Evolutionary conservation across 805 yeast species (phyloP).

Genomic region (Pichia thaimueangensis): DNA sequence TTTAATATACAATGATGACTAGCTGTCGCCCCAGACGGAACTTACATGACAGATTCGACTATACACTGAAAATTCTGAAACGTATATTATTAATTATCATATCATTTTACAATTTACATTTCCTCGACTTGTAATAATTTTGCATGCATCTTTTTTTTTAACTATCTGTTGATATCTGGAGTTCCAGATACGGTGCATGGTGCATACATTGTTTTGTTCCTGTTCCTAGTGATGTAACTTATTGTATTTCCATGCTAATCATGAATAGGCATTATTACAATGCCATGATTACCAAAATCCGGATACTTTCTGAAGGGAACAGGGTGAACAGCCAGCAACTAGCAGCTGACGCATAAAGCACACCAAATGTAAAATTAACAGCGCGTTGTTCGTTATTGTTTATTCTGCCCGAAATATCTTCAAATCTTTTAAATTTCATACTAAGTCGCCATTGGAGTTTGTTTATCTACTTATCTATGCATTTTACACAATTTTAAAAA

Average conservation of each 20-base stretch:
- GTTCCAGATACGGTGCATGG: background rate
- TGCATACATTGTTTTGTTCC: background rate
- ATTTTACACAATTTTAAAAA: too few species aligned
- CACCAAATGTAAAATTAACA: too few species aligned
- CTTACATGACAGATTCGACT: conserved; percentile 62
- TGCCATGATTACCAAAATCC: conserved; percentile 13
- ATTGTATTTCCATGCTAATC: conserved; percentile 48
- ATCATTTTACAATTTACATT: too few species aligned
- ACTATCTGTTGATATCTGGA: background rate
- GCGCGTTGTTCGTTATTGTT: too few species aligned
- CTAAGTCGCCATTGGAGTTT: too few species aligned
- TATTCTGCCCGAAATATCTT: too few species aligned
- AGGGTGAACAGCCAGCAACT: too few species aligned
- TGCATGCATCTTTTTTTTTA: background rate
- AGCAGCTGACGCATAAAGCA: too few species aligned
- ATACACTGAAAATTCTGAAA: conserved; percentile 62
- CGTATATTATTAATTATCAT: conserved; percentile 2
- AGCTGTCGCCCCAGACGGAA: conserved; percentile 74
- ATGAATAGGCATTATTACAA: conserved; percentile 32
- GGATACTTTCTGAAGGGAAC: conserved; percentile 12
- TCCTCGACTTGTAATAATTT: too few species aligned
- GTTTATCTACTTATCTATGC: too few species aligned
- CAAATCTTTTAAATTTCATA: too few species aligned
- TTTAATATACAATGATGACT: conserved; percentile 43
- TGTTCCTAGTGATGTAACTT: conserved; percentile 40